phyloP scores from a whole-genome alignment of 306 rosid genomes.

The Canavalia ensiformis region DNA sequence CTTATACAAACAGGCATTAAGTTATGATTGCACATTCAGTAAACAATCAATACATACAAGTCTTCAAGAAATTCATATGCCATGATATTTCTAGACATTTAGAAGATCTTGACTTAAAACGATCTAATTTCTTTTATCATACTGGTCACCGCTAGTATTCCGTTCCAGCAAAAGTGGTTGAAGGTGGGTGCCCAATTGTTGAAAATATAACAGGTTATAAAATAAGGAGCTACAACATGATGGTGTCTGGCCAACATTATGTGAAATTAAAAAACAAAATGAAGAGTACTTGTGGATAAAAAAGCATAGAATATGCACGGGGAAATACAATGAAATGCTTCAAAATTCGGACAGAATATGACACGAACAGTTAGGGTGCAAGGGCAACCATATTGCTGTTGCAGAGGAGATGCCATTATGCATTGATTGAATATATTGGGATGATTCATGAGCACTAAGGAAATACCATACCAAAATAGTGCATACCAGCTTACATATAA shows the following conservation, averaged over 20 bases:
- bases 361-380: constrained; percentile 15
- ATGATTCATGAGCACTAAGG: not conserved
- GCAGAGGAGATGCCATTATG: constrained; percentile 6
- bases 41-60: constrained; percentile 13
- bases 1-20: not conserved
- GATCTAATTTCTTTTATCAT: not conserved
- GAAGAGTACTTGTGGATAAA: constrained; percentile 1
- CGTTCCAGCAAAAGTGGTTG: constrained; percentile 1
- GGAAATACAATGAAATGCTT: constrained; percentile 1
- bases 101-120: not conserved
- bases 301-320: constrained; percentile 8
- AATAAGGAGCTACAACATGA: constrained; percentile 15
- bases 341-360: not conserved
- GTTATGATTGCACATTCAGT: constrained; percentile 13
- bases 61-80: constrained; percentile 1
- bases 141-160: not conserved
- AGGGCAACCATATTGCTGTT: not conserved
- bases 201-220: constrained; percentile 21
- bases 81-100: constrained; percentile 7
- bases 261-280: not conserved
- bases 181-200: constrained; percentile 15
- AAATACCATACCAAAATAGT: not conserved
- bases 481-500: constrained; percentile 19
- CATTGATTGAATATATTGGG: not conserved
- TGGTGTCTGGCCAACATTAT: not conserved